These are phyloP conservation scores for Posidonia australis DNA, from an alignment of 106 monocot genomes.

Conservation along the genomic window DNA sequence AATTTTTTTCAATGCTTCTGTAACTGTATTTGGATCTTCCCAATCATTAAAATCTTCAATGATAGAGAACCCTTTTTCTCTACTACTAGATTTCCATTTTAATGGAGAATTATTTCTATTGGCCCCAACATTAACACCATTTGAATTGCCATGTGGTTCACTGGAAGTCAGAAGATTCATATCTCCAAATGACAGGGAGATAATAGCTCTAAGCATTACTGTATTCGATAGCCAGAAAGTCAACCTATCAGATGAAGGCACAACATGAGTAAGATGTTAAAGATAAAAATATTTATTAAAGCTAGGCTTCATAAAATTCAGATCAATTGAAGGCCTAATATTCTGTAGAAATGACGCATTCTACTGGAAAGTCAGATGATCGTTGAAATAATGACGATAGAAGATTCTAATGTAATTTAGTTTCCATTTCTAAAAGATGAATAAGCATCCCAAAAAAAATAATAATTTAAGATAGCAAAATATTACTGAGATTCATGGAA, in stretches of 20 bases:
- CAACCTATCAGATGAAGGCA: slow-evolving; percentile 38
- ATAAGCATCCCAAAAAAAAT: no score
- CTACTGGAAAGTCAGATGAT: neutral
- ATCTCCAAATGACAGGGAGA: slow-evolving; percentile 24
- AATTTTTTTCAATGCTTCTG: slow-evolving; percentile 50
- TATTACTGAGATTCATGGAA: neutral
- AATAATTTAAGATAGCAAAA: no score
- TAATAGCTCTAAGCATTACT: slow-evolving; percentile 52
- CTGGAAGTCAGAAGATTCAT: slow-evolving; percentile 12
- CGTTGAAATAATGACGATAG: no score
- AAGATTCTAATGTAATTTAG: neutral
- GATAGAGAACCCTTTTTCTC: slow-evolving; percentile 26
- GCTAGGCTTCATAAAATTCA: no score
- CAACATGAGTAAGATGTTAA: neutral
- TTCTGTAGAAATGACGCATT: neutral
- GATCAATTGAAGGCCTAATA: no score
- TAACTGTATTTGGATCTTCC: slow-evolving; percentile 48
- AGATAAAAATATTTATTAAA: no score
- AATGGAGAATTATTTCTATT: slow-evolving; percentile 21
- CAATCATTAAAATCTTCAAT: slow-evolving; percentile 40
- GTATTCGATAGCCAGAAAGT: slow-evolving; percentile 92
- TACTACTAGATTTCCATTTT: slow-evolving; percentile 54
- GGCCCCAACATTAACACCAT: slow-evolving; percentile 1
- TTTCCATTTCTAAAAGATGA: neutral
- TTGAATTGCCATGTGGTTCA: slow-evolving; percentile 8